Evolutionary conservation across 2,329 filamentous ascomycete genomes (phyloP), one percentile per base, ranked within the genome.

Genomic region (Blastomyces gilchristii): DNA sequence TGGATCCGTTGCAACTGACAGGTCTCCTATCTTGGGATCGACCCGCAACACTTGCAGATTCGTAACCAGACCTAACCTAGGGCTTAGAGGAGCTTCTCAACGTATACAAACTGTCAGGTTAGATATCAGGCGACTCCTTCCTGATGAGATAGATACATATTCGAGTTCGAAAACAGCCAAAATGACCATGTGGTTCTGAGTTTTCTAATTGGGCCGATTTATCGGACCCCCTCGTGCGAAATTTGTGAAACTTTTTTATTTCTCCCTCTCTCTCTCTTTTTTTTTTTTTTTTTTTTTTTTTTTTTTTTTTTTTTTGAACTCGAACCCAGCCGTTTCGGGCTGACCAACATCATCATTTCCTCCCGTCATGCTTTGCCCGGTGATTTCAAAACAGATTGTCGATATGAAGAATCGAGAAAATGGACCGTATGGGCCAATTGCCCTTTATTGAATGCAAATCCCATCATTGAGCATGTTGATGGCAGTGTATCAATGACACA

Each of bases 11-110:
- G 56, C 34, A 58, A 63, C 34, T 54, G 50, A 63, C 59, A 66
- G 50, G 59, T 49, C 57, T 25, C 62, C 22, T 39, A 69, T 67
- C 66, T 66, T 67, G 43, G 52, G 59, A 64, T 64, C 60, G 53
- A 65, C 63, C 62, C 67, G 65, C 66, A 70, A 67, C 68, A 68
- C 69, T 70, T 69, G 69, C 69, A 69, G 67, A 63, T 66, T 63
- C 14, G n/a, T 49, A 34, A 47, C 25, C 67, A 59, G 66, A 62
- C 60, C 49, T 62, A 65, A 54, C 64, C 52, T 57, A 49, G 39
- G 43, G 62, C 57, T 61, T 25, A 49, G 43, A 31, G 47, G 56
- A 58, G 41, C 25, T 59, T 59, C 34, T 49, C 25, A n/a, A 12
- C 25, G 28, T 28, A 39, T 34, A 18, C 53, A 57, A 57, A 11